Conservation (phyloP, 2,329 filamentous ascomycete genomes). For the Claviceps humidiphila region DNA sequence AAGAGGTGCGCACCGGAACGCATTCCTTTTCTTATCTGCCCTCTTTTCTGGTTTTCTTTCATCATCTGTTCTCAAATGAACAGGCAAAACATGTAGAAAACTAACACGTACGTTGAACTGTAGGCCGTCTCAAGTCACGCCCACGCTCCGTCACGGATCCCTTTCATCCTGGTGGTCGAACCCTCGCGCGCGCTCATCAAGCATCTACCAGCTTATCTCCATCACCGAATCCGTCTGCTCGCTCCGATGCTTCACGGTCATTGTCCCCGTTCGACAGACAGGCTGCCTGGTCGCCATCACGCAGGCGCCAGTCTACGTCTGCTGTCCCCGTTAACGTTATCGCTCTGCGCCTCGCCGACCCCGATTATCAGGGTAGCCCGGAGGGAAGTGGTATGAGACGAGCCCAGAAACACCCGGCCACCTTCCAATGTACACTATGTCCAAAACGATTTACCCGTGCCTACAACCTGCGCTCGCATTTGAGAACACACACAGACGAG, state of each 20-base stretch:
- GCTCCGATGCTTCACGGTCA: conserved; percentile 39
- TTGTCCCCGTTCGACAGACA: conserved; percentile 46
- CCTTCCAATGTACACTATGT: conserved; percentile 86
- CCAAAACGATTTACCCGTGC: conserved; percentile 93
- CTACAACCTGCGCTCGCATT: conserved; percentile 89
- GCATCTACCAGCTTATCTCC: conserved; percentile 34
- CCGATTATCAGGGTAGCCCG: conserved; percentile 60
- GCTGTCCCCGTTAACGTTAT: conserved; percentile 52
- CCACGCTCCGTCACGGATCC: conserved; percentile 48
- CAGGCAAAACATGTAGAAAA: background rate
- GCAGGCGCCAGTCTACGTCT: conserved; percentile 48
- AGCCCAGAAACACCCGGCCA: conserved; percentile 95
- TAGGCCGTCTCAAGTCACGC: conserved; percentile 35
- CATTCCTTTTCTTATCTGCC: background rate
- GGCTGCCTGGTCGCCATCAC: conserved; percentile 21
- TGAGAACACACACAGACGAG: conserved; percentile 94
- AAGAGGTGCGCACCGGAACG: conserved; percentile 34
- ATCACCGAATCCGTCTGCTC: conserved; percentile 30
- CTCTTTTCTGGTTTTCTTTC: background rate
- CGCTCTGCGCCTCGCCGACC: conserved; percentile 83
- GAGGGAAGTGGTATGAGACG: conserved; percentile 55
- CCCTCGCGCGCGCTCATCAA: conserved; percentile 26
- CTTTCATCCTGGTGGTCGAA: conserved; percentile 34
- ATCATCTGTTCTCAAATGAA: too few species aligned
- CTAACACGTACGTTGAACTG: background rate